Evolutionary conservation across 495 filamentous ascomycete genomes (phyloP).

Genomic region (Chaetomium cochliodes): DNA sequence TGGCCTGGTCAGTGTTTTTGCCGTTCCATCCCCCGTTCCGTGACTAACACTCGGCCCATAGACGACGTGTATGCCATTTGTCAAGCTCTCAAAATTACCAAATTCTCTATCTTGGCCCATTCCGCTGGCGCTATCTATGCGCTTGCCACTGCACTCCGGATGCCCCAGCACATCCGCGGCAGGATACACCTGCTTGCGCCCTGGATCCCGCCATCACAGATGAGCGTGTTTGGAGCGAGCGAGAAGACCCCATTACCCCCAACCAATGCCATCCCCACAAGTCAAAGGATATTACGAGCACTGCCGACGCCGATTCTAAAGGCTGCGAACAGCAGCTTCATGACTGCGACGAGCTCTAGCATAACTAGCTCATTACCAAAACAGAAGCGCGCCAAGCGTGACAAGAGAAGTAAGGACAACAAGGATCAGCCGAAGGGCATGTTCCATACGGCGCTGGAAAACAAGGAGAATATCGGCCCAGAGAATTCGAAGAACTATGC

Average conservation of each 20-base stretch:
- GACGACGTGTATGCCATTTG: constrained; percentile 97
- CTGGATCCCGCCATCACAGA: constrained; percentile 98
- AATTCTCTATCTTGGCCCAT: constrained; percentile 97
- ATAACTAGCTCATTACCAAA: constrained; percentile 76
- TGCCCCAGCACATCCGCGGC: constrained; percentile 93
- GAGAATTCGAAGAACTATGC: constrained; percentile 26
- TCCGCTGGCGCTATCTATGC: constrained; percentile 97
- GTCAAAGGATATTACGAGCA: constrained; percentile 85
- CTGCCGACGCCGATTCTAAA: constrained; percentile 90
- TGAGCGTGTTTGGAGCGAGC: constrained; percentile 71
- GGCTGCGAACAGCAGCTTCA: constrained; percentile 91
- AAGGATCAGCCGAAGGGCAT: constrained; percentile 40
- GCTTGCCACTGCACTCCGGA: constrained; percentile 88
- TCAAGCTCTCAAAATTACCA: constrained; percentile 85
- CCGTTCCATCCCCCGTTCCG: neutral
- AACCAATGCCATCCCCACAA: constrained; percentile 81
- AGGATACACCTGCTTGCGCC: constrained; percentile 93
- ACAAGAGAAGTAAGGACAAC: constrained; percentile 43
- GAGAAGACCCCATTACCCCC: constrained; percentile 68
- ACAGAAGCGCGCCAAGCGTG: constrained; percentile 57
- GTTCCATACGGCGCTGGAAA: constrained; percentile 31
- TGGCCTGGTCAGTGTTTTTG: constrained; percentile 75
- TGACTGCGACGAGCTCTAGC: constrained; percentile 86
- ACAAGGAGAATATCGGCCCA: constrained; percentile 46
- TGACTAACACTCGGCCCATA: constrained; percentile 34